A percentile compares a stretch with the other conserved stretches of the same genome.
These are phyloP conservation scores for Caryopteris hybrid DNA, from an alignment of 305 asterid genomes.

Conservation along the genomic window DNA sequence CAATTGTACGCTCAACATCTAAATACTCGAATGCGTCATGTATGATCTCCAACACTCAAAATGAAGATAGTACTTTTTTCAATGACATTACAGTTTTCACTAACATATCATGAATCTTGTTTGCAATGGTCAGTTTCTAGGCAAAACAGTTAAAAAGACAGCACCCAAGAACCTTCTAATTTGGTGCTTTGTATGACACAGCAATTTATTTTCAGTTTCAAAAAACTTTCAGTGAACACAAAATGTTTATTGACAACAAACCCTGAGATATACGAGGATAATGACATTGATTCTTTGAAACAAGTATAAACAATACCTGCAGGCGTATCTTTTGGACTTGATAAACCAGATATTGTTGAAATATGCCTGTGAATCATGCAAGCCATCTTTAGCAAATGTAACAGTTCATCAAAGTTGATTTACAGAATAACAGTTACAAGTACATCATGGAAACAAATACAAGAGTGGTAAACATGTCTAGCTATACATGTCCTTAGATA, in stretches of 20 bases:
- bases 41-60: background rate
- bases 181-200: constrained; percentile 3
- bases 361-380: constrained; percentile 53
- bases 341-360: constrained; percentile 89
- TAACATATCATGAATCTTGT: background rate
- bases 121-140: background rate
- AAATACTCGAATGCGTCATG: background rate
- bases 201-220: constrained; percentile 4
- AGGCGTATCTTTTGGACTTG: constrained; percentile 93
- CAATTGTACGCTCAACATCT: background rate
- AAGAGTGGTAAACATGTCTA: background rate
- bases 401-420: background rate
- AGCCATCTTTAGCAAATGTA: constrained; percentile 4
- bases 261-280: constrained; percentile 9
- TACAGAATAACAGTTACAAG: background rate
- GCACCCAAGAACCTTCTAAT: background rate
- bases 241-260: background rate
- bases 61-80: background rate
- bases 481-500: background rate
- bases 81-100: background rate
- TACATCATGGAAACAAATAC: background rate
- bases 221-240: background rate
- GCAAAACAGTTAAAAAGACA: background rate
- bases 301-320: constrained; percentile 54
- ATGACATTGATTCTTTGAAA: constrained; percentile 7